A percentile compares a stretch with the other conserved stretches of the same genome.
Evolutionary conservation across 2,329 filamentous ascomycete species (phyloP).

Genomic region (Hansfordia pulvinata): DNA sequence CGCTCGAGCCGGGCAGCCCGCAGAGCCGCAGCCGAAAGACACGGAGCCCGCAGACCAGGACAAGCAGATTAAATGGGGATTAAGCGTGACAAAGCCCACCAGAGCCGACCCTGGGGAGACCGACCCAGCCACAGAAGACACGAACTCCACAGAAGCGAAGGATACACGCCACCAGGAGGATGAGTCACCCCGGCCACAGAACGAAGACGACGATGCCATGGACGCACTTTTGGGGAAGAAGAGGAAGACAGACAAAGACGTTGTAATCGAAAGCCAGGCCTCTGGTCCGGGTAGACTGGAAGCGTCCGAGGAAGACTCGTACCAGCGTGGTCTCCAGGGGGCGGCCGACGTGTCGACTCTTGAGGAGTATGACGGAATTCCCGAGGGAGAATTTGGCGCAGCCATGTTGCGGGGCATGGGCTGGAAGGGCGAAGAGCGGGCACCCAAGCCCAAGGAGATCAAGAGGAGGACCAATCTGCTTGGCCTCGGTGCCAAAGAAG

Average conservation of each 20-base stretch:
- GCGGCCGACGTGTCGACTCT: conserved; percentile 66
- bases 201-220: conserved; percentile 41
- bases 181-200: conserved; percentile 3
- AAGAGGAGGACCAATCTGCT: conserved; percentile 67
- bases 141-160: conserved; percentile 3
- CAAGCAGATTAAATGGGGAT: conserved; percentile 22
- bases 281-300: too few relatives aligned
- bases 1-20: too few relatives aligned
- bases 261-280: conserved; percentile 31
- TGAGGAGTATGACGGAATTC: conserved; percentile 76
- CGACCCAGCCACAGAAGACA: conserved; percentile 4
- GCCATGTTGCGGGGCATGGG: conserved; percentile 88
- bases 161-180: conserved; percentile 6
- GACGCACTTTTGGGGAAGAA: conserved; percentile 50
- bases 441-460: conserved; percentile 40
- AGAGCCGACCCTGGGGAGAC: conserved; percentile 5
- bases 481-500: conserved; percentile 78
- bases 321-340: conserved; percentile 52
- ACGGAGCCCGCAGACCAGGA: conserved; percentile 16
- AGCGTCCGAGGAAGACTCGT: conserved; percentile 54
- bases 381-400: conserved; percentile 89
- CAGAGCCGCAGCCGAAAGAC: not conserved
- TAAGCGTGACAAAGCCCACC: conserved; percentile 15
- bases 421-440: conserved; percentile 61
- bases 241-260: conserved; percentile 27